A percentile compares a stretch with the other conserved stretches of the same genome.
Conservation (phyloP, 163 green algal species). For the Scenedesmus sp. region DNA sequence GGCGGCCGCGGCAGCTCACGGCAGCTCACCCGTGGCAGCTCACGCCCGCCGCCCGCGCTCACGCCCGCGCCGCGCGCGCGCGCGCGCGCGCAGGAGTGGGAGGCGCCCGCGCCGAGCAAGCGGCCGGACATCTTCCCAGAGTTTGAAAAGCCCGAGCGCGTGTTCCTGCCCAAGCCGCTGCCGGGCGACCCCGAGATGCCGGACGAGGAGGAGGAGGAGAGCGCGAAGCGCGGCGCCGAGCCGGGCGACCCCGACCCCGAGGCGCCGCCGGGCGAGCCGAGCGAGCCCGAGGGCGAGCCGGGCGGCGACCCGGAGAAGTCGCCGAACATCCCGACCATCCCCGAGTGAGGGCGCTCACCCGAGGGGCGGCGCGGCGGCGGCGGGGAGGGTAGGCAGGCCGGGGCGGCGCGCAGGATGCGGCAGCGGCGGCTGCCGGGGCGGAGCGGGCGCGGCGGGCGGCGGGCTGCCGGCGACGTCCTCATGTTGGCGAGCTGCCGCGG, state of each 20-base stretch:
- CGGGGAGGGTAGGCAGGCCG: no score
- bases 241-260: conserved; percentile 80
- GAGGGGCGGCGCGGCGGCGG: no score
- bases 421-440: no score
- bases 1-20: no score
- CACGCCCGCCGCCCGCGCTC: no score
- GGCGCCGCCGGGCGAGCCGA: conserved; percentile 78
- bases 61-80: no score
- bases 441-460: no score
- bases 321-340: conserved; percentile 59
- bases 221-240: conserved; percentile 73
- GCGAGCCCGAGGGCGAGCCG: conserved; percentile 66
- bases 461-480: no score
- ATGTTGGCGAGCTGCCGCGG: no score
- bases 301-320: conserved; percentile 68
- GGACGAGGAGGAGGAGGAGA: conserved; percentile 74
- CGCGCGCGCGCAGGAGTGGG: conserved; percentile 90
- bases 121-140: conserved; percentile 96
- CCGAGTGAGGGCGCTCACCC: no score
- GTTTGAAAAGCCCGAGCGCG: conserved; percentile 88
- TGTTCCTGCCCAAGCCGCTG: conserved; percentile 84
- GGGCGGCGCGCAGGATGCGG: no score
- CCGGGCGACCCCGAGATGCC: conserved; percentile 86
- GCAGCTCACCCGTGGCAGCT: no score
- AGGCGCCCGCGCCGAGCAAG: conserved; percentile 88